Evolutionary conservation across 2,329 filamentous ascomycete genomes (phyloP), one percentile per base, ranked within the genome.

Genomic region (Neonectria neomacrospora): DNA sequence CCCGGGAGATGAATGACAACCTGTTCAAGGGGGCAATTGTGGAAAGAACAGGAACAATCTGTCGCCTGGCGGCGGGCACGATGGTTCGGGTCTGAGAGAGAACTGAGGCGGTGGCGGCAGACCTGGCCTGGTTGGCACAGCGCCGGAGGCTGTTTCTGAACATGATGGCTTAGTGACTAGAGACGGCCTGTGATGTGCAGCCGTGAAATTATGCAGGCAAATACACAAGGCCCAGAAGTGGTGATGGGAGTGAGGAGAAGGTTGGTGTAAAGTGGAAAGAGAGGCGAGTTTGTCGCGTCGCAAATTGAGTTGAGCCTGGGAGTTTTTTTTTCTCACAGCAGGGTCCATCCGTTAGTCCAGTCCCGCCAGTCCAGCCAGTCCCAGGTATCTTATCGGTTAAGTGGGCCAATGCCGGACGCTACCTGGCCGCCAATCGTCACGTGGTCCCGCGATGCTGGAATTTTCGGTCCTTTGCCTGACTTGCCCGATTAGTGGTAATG

Each of bases 101-200:
- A 34, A 73, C 63, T 45, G 75, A 69, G 53, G 72, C 69, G 51
- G 76, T 69, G 28, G 73, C 65, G 54, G 74, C 70, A 56, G 70
- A 71, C 69, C 75, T 73, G 63, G 78, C 76, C 70, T 79, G 69
- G 65, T 71, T 71, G 71, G 77, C 78, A 71, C 78, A 81, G 66
- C 79, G 78, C 65, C 78, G 74, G 52, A 81, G 69, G 65, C 78
- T 76, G 66, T 77, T 75, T 66, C 78, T 73, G 65, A 79, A 77
- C 78, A 80, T 76, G 64, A 50, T 64, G 56, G 54, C 44, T 14
- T 76, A 62, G 51, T 64, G 56, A 54, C 47, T 14, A 20, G 45
- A 48, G 39, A 30, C 10, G 6, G 20, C 11, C 23, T 10, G 9
- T 52, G 12, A 11, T 45, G 44, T 22, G 18, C 3, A 41, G 37